phyloP scores from a whole-genome alignment of 1,284 basidiomycete species.

The Heterobasidion occidentale region DNA sequence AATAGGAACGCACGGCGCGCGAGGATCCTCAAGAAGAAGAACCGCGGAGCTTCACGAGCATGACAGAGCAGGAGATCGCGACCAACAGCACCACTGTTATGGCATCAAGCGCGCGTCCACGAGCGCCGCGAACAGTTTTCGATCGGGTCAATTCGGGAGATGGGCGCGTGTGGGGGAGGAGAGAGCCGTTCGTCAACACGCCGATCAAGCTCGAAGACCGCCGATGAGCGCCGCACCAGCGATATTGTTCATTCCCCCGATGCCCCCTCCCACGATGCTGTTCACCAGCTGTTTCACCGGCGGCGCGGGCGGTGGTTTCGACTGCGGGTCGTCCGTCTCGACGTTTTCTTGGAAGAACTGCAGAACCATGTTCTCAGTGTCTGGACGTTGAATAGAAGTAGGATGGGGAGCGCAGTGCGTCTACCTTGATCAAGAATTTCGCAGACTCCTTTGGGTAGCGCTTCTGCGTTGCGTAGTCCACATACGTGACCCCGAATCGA shows the following conservation, averaged over 20 bases:
- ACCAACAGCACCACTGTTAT: neutral
- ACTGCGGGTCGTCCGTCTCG: neutral
- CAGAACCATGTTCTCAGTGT: neutral
- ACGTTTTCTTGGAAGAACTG: constrained; percentile 7
- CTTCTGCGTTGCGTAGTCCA: constrained; percentile 65
- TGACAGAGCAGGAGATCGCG: neutral
- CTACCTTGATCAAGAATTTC: constrained; percentile 38
- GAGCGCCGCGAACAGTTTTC: neutral
- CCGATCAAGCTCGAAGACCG: neutral
- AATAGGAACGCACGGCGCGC: too few relatives aligned
- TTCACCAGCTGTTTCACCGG: neutral
- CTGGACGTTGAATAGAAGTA: neutral
- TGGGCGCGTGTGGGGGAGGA: neutral
- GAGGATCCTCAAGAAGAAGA: neutral
- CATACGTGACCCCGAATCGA: constrained; percentile 58
- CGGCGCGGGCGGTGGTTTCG: too few relatives aligned
- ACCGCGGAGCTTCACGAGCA: neutral
- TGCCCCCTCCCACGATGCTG: neutral
- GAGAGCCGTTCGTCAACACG: neutral
- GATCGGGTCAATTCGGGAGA: neutral
- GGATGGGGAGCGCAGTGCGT: neutral
- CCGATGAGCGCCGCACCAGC: constrained; percentile 2
- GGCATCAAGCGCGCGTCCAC: neutral
- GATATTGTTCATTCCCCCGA: neutral
- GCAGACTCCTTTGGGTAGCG: constrained; percentile 64